These are phyloP conservation scores for Agaricus subrufescens DNA, from an alignment of 768 basidiomycete genomes.

Conservation along the genomic window DNA sequence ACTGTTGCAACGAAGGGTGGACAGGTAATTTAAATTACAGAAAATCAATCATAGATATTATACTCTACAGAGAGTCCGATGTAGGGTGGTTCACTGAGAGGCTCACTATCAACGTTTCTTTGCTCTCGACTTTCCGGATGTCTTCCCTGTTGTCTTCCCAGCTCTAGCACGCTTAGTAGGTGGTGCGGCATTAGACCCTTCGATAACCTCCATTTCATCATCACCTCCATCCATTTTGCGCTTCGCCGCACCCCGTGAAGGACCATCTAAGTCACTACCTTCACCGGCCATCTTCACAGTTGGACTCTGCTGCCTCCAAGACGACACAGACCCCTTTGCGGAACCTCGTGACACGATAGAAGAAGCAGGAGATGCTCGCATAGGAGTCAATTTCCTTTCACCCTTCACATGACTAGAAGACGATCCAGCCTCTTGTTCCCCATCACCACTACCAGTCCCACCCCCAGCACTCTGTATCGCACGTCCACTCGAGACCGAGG, in stretches of 20 bases:
- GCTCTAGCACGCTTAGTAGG: slow-evolving; percentile 30
- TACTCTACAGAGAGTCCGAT: too few species aligned
- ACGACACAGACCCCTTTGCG: slow-evolving; percentile 45
- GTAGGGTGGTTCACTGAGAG: too few species aligned
- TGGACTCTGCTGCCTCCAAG: slow-evolving; percentile 42
- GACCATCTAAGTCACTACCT: slow-evolving; percentile 35
- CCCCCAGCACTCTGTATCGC: slow-evolving; percentile 8
- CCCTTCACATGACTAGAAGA: slow-evolving; percentile 11
- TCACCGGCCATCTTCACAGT: slow-evolving; percentile 43
- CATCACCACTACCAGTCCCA: slow-evolving; percentile 10
- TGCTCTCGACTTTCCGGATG: slow-evolving; percentile 27
- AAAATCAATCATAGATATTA: background rate
- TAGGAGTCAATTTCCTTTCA: slow-evolving; percentile 15
- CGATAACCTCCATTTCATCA: slow-evolving; percentile 52
- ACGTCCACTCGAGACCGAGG: slow-evolving; percentile 16
- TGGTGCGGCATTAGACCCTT: slow-evolving; percentile 29
- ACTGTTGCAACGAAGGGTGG: background rate
- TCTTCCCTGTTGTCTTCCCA: slow-evolving; percentile 14
- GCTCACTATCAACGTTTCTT: slow-evolving; percentile 15
- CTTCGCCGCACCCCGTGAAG: slow-evolving; percentile 34
- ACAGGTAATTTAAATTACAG: too few species aligned
- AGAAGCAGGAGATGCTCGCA: slow-evolving; percentile 36
- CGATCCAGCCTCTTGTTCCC: slow-evolving; percentile 16
- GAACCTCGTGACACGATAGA: slow-evolving; percentile 39
- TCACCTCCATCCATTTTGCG: slow-evolving; percentile 41